Evolutionary conservation across 345 rosid species (phyloP).

Genomic region (Citrus australasica): DNA sequence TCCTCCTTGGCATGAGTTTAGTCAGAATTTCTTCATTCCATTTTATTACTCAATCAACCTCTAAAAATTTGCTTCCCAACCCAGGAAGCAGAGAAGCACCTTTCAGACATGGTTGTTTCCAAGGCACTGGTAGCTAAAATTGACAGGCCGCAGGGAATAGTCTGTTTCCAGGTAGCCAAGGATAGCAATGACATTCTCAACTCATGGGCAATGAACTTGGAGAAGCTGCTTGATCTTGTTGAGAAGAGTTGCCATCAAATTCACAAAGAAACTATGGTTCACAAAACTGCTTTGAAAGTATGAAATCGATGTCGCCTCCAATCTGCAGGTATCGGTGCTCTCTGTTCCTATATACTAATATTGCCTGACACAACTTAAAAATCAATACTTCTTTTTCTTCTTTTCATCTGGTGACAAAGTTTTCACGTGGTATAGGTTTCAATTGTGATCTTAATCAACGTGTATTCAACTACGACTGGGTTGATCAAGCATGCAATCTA

Average conservation of each 20-base stretch:
- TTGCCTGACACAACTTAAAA: background rate
- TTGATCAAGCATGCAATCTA: constrained; percentile 5
- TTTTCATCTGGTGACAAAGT: background rate
- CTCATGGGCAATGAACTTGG: constrained; percentile 88
- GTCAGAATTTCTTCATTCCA: background rate
- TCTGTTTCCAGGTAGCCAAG: constrained; percentile 70
- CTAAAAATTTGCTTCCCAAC: constrained; percentile 6
- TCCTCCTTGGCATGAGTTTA: background rate
- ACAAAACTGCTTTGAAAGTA: constrained; percentile 69
- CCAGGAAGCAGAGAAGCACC: constrained; percentile 94
- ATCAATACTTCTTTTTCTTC: background rate
- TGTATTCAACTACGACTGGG: background rate
- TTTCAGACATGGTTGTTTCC: constrained; percentile 97
- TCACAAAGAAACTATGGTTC: constrained; percentile 95
- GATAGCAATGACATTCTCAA: constrained; percentile 94
- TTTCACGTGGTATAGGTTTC: background rate
- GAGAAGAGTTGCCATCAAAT: constrained; percentile 96
- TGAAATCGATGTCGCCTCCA: constrained; percentile 24
- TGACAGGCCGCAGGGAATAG: constrained; percentile 78
- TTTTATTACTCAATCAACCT: background rate
- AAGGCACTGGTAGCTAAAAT: constrained; percentile 90
- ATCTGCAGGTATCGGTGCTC: constrained; percentile 15
- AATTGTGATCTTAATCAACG: background rate
- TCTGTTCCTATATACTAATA: background rate
- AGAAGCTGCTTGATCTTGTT: constrained; percentile 93